A percentile compares a stretch with the other conserved stretches of the same genome.
These are phyloP conservation scores for Rhizopus microsporus DNA, from an alignment of 371 early-diverging fungal species.

Conservation along the genomic window DNA sequence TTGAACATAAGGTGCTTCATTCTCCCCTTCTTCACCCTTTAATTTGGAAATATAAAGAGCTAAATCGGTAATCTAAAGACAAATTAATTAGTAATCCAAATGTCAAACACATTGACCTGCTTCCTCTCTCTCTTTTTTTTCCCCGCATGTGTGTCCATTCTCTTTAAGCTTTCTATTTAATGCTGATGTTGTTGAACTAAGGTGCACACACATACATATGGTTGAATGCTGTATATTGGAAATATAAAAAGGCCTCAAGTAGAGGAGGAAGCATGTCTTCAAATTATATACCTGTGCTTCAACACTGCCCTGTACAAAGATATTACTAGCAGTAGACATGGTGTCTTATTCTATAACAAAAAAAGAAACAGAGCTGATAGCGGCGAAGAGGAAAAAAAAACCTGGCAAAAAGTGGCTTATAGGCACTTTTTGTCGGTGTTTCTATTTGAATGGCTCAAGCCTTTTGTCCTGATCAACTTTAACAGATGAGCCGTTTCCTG, in stretches of 20 bases:
- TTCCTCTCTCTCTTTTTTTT: neutral
- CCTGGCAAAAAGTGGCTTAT: slow-evolving; percentile 5
- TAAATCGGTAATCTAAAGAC: slow-evolving; percentile 54
- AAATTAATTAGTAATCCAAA: too few species aligned
- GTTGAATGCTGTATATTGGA: too few species aligned
- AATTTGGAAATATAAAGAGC: slow-evolving; percentile 61
- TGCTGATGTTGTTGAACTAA: too few species aligned
- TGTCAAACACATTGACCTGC: too few species aligned
- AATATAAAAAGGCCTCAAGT: too few species aligned
- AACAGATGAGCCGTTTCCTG: too few species aligned
- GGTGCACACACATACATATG: too few species aligned
- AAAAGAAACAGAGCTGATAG: neutral
- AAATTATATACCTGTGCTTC: slow-evolving; percentile 29
- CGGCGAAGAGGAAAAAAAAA: neutral
- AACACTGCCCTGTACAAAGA: slow-evolving; percentile 28
- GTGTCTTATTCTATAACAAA: slow-evolving; percentile 7
- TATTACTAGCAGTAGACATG: slow-evolving; percentile 26
- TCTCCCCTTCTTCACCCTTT: slow-evolving; percentile 53
- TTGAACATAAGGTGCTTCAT: slow-evolving; percentile 53
- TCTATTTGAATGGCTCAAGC: too few species aligned
- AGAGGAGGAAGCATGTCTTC: too few species aligned
- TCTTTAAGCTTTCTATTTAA: too few species aligned
- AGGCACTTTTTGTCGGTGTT: neutral
- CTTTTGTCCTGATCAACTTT: too few species aligned
- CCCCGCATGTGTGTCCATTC: too few species aligned